A percentile compares a stretch with the other conserved stretches of the same genome.
Conservation (phyloP, 1,284 basidiomycete genomes). For the Tilletia walkeri region DNA sequence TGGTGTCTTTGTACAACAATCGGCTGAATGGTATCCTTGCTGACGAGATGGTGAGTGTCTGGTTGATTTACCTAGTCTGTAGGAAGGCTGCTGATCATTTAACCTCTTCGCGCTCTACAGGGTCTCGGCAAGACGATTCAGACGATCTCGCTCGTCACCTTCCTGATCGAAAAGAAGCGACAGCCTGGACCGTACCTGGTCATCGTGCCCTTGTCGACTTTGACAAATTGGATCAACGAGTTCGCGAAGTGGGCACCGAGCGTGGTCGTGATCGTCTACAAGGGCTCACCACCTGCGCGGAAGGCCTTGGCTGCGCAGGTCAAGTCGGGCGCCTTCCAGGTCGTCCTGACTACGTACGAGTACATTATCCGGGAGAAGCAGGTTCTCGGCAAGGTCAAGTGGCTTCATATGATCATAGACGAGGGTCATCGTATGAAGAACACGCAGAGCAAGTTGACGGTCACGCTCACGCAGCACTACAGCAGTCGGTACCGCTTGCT, state of each 20-base stretch:
- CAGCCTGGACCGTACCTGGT: conserved; percentile 55
- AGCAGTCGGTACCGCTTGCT: conserved; percentile 91
- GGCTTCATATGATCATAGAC: conserved; percentile 56
- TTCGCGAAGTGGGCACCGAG: conserved; percentile 55
- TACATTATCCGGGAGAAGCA: conserved; percentile 57
- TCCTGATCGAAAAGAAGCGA: conserved; percentile 55
- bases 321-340: conserved; percentile 51
- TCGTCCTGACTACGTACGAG: conserved; percentile 55
- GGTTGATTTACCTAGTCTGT: neutral
- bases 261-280: conserved; percentile 52
- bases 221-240: conserved; percentile 56
- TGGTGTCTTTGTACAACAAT: conserved; percentile 56
- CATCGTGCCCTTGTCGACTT: conserved; percentile 55
- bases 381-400: conserved; percentile 55
- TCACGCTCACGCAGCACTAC: conserved; percentile 91
- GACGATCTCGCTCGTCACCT: conserved; percentile 56
- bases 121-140: conserved; percentile 56
- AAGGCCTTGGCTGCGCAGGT: conserved; percentile 48
- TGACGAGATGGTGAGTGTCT: conserved; percentile 48
- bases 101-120: neutral
- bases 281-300: conserved; percentile 52
- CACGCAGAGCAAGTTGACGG: conserved; percentile 87
- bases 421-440: conserved; percentile 98
- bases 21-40: conserved; percentile 55
- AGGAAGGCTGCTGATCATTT: neutral